Evolutionary conservation across 441 rosid species (phyloP), one percentile per base, ranked within the genome.

Genomic region (Hura crepitans): DNA sequence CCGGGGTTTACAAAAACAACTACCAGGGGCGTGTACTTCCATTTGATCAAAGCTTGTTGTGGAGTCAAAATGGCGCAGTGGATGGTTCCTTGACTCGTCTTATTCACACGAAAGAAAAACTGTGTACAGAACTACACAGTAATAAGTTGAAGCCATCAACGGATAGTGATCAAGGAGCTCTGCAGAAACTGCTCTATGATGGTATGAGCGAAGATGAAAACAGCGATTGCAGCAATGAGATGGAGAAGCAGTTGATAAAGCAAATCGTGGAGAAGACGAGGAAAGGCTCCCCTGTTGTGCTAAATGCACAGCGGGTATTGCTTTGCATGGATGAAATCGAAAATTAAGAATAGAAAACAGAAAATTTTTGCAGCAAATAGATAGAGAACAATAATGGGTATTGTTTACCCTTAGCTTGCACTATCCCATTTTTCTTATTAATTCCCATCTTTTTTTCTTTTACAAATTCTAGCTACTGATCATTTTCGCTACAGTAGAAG

Each of bases 251-350:
- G 66, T 65, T 94, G 78, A 94, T 91, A 67, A 79, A 87, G 74
- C 93, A 88, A 77, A 88, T 91, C 73, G 89, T 91, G 63, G 94
- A 94, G 85, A 86, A 86, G 78, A 86, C 90, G 56, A 94, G 80
- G 83, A 84, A 82, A 81, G 96, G 96, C 25, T 86, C 90, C 62
- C 91, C 93, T 23, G 90, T 70, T 33, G 77, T 91, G 80, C 47
- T 87, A 65, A 87, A 89, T 71, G 98, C 95, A 43, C 96, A 86
- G 75, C 84, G 76, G 27, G 42, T 81, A 74, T 57, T 91, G 66
- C 80, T 81, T 69, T 82, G 84, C 5, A 66, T 74, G 81, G 85
- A 85, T 68, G 84, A 83, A 31, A 75, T 62, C 66, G 66, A 65
- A 64, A 65, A 45, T 35, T 75, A 28, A 74, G 47, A 56, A 49